Conservation (phyloP, 2,329 filamentous ascomycete species). For the Fusarium goolgardi region DNA sequence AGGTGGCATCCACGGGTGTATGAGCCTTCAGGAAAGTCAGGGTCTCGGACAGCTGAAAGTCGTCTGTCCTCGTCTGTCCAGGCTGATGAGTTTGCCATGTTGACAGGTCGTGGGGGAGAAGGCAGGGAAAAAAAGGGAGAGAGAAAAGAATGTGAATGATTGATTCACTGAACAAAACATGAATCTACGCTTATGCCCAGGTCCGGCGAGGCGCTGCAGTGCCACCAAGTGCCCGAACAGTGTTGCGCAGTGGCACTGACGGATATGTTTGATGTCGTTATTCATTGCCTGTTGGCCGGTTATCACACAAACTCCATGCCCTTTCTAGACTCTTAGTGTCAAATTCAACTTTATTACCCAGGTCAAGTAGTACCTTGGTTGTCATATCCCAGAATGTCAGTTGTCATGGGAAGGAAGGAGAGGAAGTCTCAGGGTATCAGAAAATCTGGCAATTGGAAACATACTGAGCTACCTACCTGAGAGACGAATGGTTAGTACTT, state of each 20-base stretch:
- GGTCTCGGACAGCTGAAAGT: conserved; percentile 21
- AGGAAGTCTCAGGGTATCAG: neutral
- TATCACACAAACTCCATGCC: neutral
- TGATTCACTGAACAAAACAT: neutral
- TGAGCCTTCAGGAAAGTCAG: conserved; percentile 24
- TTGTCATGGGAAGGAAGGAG: neutral
- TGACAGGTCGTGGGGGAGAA: neutral
- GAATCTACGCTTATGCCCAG: neutral
- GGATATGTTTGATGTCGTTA: neutral
- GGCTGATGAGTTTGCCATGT: conserved; percentile 5
- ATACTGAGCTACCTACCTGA: too few species aligned
- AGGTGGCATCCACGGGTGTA: conserved; percentile 45
- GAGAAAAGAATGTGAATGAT: neutral
- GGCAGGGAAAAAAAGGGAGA: neutral
- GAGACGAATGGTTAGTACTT: neutral
- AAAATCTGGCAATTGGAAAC: neutral
- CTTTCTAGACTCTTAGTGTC: neutral
- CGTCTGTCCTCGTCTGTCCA: conserved; percentile 43
- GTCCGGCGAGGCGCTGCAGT: neutral
- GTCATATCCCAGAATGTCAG: neutral
- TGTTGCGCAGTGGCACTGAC: neutral
- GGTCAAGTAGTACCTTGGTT: neutral
- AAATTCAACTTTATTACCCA: neutral
- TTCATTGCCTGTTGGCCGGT: neutral
- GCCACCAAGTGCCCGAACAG: conserved; percentile 4